These are phyloP conservation scores for Trebouxia gelatinosa DNA, from an alignment of 163 green algal genomes.

Conservation along the genomic window DNA sequence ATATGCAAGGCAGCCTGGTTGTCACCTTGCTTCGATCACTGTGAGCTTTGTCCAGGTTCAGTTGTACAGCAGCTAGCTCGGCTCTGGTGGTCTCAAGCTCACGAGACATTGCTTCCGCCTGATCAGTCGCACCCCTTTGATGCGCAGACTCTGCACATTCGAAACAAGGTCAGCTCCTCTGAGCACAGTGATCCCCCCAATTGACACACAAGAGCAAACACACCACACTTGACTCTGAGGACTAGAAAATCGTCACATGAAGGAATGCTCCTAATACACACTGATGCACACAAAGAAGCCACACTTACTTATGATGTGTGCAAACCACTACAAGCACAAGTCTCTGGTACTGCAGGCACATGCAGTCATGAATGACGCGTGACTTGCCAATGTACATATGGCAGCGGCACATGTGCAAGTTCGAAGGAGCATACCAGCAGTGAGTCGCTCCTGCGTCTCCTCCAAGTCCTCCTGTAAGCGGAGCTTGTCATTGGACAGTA, in stretches of 20 bases:
- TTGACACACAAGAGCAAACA: too few relatives aligned
- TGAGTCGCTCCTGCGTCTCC: conserved; percentile 52
- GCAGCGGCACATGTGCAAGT: not conserved
- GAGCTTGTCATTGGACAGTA: conserved; percentile 27
- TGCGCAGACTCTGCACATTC: conserved; percentile 21
- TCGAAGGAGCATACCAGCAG: not conserved
- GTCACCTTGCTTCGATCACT: conserved; percentile 36
- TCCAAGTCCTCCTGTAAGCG: conserved; percentile 54
- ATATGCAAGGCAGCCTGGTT: not conserved
- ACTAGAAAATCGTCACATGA: too few relatives aligned
- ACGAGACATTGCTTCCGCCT: conserved; percentile 34
- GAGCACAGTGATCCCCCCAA: too few relatives aligned
- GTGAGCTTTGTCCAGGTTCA: conserved; percentile 42
- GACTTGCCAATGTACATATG: not conserved
- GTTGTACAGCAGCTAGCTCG: conserved; percentile 35
- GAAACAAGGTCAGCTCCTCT: too few relatives aligned
- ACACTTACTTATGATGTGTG: too few relatives aligned
- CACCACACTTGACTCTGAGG: too few relatives aligned
- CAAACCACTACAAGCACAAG: too few relatives aligned
- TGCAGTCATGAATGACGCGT: too few relatives aligned
- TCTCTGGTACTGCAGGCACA: too few relatives aligned
- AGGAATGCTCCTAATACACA: too few relatives aligned
- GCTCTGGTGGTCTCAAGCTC: conserved; percentile 45
- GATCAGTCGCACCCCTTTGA: conserved; percentile 17
- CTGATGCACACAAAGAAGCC: too few relatives aligned